Evolutionary conservation across 2,329 filamentous ascomycete species (phyloP).

Genomic region (Colletotrichum sp.): DNA sequence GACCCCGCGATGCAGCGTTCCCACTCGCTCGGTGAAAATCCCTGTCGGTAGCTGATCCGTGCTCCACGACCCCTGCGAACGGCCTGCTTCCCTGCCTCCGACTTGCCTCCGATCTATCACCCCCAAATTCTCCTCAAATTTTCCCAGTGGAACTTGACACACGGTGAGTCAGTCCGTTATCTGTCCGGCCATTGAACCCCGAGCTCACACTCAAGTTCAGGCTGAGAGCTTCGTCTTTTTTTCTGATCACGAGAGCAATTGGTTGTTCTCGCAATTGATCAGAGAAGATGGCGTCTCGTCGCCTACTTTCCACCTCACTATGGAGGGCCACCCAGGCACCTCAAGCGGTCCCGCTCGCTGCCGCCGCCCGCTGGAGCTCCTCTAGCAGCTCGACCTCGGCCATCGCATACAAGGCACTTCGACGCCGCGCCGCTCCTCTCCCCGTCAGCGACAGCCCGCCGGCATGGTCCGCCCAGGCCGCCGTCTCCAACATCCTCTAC

Average conservation of each 20-base stretch:
- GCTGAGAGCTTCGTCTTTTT: constrained; percentile 8
- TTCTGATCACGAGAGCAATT: constrained; percentile 20
- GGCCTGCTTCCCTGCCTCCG: constrained; percentile 16
- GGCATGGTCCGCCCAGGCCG: constrained; percentile 88
- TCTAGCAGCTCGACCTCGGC: constrained; percentile 84
- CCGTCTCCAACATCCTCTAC: constrained; percentile 98
- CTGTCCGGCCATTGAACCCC: constrained; percentile 4
- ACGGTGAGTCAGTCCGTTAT: constrained; percentile 17
- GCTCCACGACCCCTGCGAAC: constrained; percentile 13
- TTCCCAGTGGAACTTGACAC: constrained; percentile 19
- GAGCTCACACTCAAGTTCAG: constrained; percentile 3
- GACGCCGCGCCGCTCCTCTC: constrained; percentile 85
- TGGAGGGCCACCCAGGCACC: constrained; percentile 36
- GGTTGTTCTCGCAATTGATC: constrained; percentile 22
- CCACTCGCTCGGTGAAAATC: constrained; percentile 10
- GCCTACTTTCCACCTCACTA: constrained; percentile 45
- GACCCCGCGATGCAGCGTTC: constrained; percentile 19
- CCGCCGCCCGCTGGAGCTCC: constrained; percentile 31
- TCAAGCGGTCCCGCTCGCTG: constrained; percentile 23
- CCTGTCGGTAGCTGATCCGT: constrained; percentile 17
- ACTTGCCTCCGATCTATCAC: constrained; percentile 18
- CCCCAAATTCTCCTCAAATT: constrained; percentile 22
- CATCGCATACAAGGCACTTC: constrained; percentile 95
- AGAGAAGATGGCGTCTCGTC: constrained; percentile 48
- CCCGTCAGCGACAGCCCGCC: constrained; percentile 79